phyloP scores from a whole-genome alignment of 257 asterid genomes.

The Agastache rugosa region DNA sequence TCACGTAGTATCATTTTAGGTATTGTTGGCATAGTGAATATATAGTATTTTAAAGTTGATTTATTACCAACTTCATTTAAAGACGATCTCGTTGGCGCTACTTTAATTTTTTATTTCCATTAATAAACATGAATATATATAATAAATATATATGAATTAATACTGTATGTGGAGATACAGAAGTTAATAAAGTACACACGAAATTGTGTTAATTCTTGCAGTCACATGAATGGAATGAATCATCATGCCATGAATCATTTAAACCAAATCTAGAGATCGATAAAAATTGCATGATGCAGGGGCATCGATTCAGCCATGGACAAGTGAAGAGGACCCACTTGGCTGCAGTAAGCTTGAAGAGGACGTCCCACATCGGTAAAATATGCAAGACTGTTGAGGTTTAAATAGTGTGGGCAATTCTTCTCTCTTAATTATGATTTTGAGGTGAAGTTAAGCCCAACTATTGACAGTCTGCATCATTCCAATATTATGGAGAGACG shows the following conservation, averaged over 20 bases:
- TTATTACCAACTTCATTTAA: neutral
- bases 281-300: too few relatives aligned
- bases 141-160: neutral
- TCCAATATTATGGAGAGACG: neutral
- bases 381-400: too few relatives aligned
- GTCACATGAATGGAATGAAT: neutral
- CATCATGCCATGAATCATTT: neutral
- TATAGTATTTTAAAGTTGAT: neutral
- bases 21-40: too few relatives aligned
- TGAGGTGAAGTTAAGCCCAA: too few relatives aligned
- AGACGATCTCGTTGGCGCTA: neutral
- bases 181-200: neutral
- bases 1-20: neutral
- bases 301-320: too few relatives aligned
- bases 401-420: too few relatives aligned
- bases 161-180: neutral
- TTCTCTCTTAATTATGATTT: too few relatives aligned
- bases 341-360: too few relatives aligned
- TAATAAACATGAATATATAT: neutral
- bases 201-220: neutral
- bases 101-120: neutral
- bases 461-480: too few relatives aligned
- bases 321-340: too few relatives aligned
- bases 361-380: too few relatives aligned
- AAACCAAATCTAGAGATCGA: neutral